phyloP scores from a whole-genome alignment of 2,329 filamentous ascomycete species.

The Sclerotinia spermophila region DNA sequence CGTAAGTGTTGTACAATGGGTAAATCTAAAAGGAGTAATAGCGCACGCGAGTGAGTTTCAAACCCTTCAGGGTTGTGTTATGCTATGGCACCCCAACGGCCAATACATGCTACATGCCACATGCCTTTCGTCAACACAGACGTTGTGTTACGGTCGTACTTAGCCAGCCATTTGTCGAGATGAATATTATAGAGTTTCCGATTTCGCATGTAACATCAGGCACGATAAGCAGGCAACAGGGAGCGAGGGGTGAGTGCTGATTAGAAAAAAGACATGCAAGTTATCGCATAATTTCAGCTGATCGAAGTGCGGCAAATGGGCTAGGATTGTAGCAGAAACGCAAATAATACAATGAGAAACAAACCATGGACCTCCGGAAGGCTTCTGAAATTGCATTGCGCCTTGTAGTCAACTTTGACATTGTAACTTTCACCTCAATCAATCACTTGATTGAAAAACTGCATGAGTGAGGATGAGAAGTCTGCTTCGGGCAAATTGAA shows the following conservation, averaged over 20 bases:
- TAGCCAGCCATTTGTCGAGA: neutral
- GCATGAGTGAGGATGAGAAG: neutral
- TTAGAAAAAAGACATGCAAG: neutral
- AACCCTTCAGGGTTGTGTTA: neutral
- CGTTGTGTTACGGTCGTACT: neutral
- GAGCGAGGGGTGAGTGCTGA: neutral
- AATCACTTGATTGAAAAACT: neutral
- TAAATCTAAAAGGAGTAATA: neutral
- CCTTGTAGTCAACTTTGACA: neutral
- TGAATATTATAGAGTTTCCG: neutral
- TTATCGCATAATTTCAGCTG: neutral
- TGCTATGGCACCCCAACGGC: neutral
- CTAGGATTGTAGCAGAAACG: neutral
- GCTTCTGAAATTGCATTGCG: neutral
- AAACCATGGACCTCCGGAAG: neutral
- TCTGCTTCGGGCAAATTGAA: neutral
- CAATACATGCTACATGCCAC: neutral
- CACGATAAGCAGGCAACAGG: neutral
- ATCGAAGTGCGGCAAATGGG: neutral
- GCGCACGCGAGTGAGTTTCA: conserved; percentile 5
- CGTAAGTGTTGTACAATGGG: neutral
- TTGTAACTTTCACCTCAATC: neutral
- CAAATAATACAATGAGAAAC: neutral
- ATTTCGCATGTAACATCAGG: conserved; percentile 2
- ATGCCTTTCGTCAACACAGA: neutral